Base-by-base conservation (phyloP, 1,139 yeast species). In the Protomyces macrosporus region DNA sequence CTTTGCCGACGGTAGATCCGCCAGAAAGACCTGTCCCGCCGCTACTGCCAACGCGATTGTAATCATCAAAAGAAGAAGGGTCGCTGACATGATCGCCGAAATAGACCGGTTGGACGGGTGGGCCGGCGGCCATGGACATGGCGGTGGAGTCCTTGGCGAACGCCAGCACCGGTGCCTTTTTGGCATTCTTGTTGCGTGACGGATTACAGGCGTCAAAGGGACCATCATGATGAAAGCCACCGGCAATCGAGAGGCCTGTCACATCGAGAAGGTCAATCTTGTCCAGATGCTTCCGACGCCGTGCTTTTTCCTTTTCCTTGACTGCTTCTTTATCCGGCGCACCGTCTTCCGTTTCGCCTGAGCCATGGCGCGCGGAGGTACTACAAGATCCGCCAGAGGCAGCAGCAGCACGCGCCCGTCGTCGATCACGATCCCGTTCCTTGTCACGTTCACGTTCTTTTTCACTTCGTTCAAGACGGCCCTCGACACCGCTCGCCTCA, bases 141-240 rank as follows among this genome's bases (percentile, higher is more conserved):
- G 69, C 93, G 67, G 98, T 97, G 0, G 98, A 97, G 76, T 91
- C 96, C 4, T 82, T 87, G 1, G 97, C 97, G 80, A 90, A 93
- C 0, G 98, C 98, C 78, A 85, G 80, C 34, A 93, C 97, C 2
- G 98, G 98, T 0, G 97, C 96, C 73, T 84, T 86, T 53, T 70
- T 69, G 36, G 78, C 78, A 73, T 87, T 83, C 76, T 88, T 88
- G 77, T 93, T 93, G 74, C 98, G 85, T 75, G 89, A 96, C 5
- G 98, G 98, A 4, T 95, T 88, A 75, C 98, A 91, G 1, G 98
- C 98, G 75, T 93, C 98, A 75, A 93, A 93, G 16, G 98, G 98
- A 12, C 98, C 98, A 75, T 93, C 98, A 75, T 93, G 98, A 75
- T 93, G 98, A 81, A 93, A 93, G 35, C 88, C 55, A 7, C 67